Conservation (phyloP, 2,329 filamentous ascomycete species). For the Phialocephala subalpina region DNA sequence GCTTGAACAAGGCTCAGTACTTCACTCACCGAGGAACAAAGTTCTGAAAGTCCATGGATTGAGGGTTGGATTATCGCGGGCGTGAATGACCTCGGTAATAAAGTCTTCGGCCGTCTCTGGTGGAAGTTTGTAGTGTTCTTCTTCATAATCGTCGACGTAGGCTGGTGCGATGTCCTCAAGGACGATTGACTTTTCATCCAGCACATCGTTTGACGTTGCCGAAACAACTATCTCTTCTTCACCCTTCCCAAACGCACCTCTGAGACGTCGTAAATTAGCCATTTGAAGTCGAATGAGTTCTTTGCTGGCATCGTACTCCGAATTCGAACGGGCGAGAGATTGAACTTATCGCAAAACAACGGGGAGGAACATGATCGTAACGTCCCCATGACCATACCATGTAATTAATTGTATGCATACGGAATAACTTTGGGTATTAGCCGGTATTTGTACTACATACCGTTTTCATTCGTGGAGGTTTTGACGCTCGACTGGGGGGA, state of each 20-base stretch:
- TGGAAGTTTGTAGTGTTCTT: conserved; percentile 1
- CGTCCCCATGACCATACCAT: neutral
- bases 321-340: neutral
- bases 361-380: neutral
- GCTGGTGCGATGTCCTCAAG: neutral
- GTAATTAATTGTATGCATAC: neutral
- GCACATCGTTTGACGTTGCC: neutral
- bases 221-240: conserved; percentile 1
- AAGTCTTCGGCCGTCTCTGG: conserved; percentile 1
- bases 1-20: neutral
- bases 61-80: conserved; percentile 45
- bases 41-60: conserved; percentile 47
- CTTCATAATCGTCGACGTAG: neutral
- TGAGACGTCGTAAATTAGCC: conserved; percentile 1
- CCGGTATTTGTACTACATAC: neutral
- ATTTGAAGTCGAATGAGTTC: neutral
- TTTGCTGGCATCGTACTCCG: neutral
- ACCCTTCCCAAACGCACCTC: neutral
- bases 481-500: neutral
- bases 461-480: neutral
- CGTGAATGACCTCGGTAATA: conserved; percentile 1
- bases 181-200: neutral
- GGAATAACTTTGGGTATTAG: neutral
- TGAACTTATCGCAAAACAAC: neutral
- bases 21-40: conserved; percentile 40